phyloP scores from a whole-genome alignment of 345 rosid genomes.

The Bruguiera sexangula region DNA sequence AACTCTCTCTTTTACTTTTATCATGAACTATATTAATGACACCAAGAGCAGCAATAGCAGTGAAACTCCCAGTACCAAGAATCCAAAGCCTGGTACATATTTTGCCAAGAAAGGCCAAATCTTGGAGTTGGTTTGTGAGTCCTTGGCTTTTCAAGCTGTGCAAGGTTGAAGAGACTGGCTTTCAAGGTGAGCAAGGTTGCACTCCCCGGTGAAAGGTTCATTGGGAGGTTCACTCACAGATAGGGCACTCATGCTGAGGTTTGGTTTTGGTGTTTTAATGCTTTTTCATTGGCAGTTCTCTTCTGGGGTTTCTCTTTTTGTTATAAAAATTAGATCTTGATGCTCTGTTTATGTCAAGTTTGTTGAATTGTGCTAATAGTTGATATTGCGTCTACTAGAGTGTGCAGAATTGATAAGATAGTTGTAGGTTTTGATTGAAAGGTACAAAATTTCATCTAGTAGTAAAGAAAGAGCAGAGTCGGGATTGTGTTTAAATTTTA shows the following conservation, averaged over 20 bases:
- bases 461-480: no score
- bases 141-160: slow-evolving; percentile 77
- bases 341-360: no score
- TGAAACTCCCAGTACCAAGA: background rate
- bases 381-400: no score
- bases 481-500: no score
- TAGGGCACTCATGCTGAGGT: slow-evolving; percentile 90
- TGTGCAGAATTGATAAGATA: no score
- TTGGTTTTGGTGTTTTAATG: background rate
- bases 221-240: slow-evolving; percentile 76
- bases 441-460: no score
- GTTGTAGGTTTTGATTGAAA: no score
- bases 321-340: background rate
- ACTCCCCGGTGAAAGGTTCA: slow-evolving; percentile 84
- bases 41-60: background rate
- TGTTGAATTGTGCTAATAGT: no score
- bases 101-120: slow-evolving; percentile 78
- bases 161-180: slow-evolving; percentile 71
- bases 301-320: background rate
- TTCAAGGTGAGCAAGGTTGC: slow-evolving; percentile 38
- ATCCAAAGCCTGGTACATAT: slow-evolving; percentile 33
- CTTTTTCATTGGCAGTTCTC: background rate
- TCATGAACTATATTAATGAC: background rate
- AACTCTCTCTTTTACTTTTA: no score
- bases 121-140: slow-evolving; percentile 78